Base-by-base conservation (phyloP, 2,329 filamentous ascomycete genomes). In the Rosellinia necatrix region DNA sequence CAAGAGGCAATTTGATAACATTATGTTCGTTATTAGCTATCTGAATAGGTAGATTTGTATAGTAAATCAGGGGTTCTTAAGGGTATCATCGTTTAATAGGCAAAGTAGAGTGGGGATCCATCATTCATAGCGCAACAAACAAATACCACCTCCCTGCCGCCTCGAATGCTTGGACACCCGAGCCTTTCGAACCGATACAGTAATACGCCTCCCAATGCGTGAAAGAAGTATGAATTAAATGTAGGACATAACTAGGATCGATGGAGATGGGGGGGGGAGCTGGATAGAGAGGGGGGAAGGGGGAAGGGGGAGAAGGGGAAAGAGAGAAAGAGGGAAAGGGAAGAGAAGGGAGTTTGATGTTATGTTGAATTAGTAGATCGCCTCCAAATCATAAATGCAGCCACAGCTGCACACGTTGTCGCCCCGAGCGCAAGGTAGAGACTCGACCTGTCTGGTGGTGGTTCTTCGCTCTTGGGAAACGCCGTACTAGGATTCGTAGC, bases 381-480 rank as follows among this genome's bases (percentile, higher is more conserved):
- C 41, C 81, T 79, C 82, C 83, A 88, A 46, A 88, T 88, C 78
- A 87, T 85, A 51, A 83, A 77, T 1, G 84, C 85, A 1, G 85
- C 85, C 5, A 87, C 73, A 5, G 79, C 81, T 2, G 86, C 86
- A 61, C 85, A 88, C 0, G 81, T 80, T 6, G 82, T 85, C 0
- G 91, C 92, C 1, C 90, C 91, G 3, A 96, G 76, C 2, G 91
- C 91, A 67, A 97, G 84, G 67, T 96, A 96, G 68, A 96, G 78
- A 60, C 89, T 88, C 60, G 92, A 91, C 65, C 90, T 84, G 72
- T 97, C 93, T 4, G 88, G 86, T 1, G 86, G 83, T 50, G 94
- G 91, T 66, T 96, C 92, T 61, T 96, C 91, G 50, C 83, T 90
- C 74, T 92, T 94, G 0, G 94, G 93, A 67, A 96, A 96, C 0